Evolutionary conservation across 768 basidiomycete species (phyloP).

Genomic region (Fistulinella prunicolor): DNA sequence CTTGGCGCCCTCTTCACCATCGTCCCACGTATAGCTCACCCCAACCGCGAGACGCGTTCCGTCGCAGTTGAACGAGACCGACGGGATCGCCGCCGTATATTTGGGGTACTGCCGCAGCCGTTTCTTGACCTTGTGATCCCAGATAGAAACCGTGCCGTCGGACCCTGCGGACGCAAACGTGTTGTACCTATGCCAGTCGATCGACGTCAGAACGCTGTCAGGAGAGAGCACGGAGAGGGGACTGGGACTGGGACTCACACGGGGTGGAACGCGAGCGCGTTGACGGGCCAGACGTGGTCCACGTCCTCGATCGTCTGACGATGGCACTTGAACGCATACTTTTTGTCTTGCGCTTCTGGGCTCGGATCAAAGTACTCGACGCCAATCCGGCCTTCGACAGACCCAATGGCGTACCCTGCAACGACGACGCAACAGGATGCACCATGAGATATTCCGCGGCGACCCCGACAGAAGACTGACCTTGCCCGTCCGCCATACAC

Average conservation of each 20-base stretch:
- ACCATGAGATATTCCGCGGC: too few relatives aligned
- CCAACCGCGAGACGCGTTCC: conserved; percentile 82
- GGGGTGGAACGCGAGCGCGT: conserved; percentile 92
- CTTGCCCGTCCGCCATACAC: conserved; percentile 91
- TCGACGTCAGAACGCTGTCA: not conserved
- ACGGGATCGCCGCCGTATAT: conserved; percentile 70
- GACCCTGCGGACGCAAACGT: conserved; percentile 96
- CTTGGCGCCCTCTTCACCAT: conserved; percentile 71
- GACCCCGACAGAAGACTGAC: conserved; percentile 41
- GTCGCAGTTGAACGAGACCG: conserved; percentile 79
- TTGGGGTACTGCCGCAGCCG: conserved; percentile 88
- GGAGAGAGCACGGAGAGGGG: conserved; percentile 35
- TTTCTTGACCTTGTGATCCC: conserved; percentile 98
- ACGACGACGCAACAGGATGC: not conserved
- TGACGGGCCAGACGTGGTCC: conserved; percentile 97
- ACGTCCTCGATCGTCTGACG: conserved; percentile 85
- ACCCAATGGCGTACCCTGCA: conserved; percentile 86
- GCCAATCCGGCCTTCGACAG: conserved; percentile 93
- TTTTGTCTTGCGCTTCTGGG: conserved; percentile 71
- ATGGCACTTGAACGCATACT: conserved; percentile 92
- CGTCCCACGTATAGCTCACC: conserved; percentile 87
- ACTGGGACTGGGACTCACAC: conserved; percentile 27
- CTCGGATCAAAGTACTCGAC: conserved; percentile 95
- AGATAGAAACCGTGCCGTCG: conserved; percentile 90
- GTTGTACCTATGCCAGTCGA: conserved; percentile 55